These are phyloP conservation scores for Phytophthora melonis DNA, from an alignment of 352 stramenopile genomes.

Conservation along the genomic window DNA sequence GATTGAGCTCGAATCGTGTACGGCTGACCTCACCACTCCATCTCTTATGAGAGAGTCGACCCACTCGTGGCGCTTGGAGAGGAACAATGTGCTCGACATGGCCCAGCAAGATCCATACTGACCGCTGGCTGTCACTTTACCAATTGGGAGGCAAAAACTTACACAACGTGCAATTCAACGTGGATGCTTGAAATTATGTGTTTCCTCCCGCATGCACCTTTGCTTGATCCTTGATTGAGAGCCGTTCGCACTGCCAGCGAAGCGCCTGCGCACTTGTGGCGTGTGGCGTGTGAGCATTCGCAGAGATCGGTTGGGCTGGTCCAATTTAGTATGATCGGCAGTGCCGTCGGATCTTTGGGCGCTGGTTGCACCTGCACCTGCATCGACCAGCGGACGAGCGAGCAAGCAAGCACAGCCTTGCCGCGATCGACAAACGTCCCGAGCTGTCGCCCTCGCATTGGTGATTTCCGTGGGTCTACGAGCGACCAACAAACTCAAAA, in stretches of 20 bases:
- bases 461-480: slow-evolving; percentile 21
- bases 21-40: no score
- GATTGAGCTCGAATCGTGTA: no score
- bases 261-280: no score
- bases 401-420: slow-evolving; percentile 32
- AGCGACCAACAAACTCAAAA: slow-evolving; percentile 21
- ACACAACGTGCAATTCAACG: no score
- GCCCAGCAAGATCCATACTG: not conserved
- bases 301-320: not conserved
- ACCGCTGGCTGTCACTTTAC: not conserved
- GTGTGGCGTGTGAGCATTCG: not conserved
- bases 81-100: not conserved
- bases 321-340: not conserved
- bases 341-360: slow-evolving; percentile 18
- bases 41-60: no score
- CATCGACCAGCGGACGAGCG: slow-evolving; percentile 12
- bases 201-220: not conserved
- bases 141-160: not conserved
- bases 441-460: slow-evolving; percentile 41
- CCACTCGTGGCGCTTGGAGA: no score
- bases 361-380: not conserved
- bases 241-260: not conserved
- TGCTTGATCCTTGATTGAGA: not conserved
- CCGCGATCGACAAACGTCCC: slow-evolving; percentile 14
- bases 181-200: not conserved